A percentile compares a stretch with the other conserved stretches of the same genome.
phyloP scores from a whole-genome alignment of 2,329 filamentous ascomycete genomes.

The Pseudogymnoascus sp. region DNA sequence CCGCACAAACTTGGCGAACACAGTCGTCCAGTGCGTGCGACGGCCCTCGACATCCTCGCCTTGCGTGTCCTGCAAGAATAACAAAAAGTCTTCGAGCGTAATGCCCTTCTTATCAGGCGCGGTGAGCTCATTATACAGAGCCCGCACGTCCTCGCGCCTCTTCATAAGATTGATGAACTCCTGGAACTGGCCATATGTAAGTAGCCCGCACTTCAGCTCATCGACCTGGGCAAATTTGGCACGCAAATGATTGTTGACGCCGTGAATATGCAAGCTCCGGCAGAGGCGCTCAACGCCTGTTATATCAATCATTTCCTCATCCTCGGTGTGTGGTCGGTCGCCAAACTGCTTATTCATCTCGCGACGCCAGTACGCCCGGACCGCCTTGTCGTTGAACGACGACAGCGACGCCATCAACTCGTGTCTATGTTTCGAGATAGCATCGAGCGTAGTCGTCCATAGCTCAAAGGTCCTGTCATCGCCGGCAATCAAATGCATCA shows the following conservation, averaged over 20 bases:
- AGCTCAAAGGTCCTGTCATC: constrained; percentile 62
- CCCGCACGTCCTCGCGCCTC: constrained; percentile 70
- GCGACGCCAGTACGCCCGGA: constrained; percentile 76
- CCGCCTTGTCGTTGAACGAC: constrained; percentile 73
- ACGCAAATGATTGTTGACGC: constrained; percentile 65
- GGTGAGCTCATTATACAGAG: constrained; percentile 59
- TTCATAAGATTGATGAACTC: constrained; percentile 78
- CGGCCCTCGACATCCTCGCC: constrained; percentile 66
- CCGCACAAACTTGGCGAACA: constrained; percentile 64
- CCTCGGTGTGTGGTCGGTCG: constrained; percentile 41
- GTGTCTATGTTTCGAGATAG: constrained; percentile 77
- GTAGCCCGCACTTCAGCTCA: constrained; percentile 50
- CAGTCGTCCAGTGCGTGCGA: constrained; percentile 56
- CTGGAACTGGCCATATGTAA: constrained; percentile 76
- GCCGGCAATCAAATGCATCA: constrained; percentile 78
- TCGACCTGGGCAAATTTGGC: constrained; percentile 70
- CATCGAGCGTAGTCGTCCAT: constrained; percentile 79
- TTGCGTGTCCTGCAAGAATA: constrained; percentile 68
- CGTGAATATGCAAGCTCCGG: constrained; percentile 85
- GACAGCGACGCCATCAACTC: constrained; percentile 86
- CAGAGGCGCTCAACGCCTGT: constrained; percentile 75
- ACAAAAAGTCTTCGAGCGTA: constrained; percentile 63
- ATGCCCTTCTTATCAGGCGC: constrained; percentile 56
- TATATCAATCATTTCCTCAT: constrained; percentile 68
- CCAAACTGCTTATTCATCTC: constrained; percentile 68